Evolutionary conservation across 2,329 filamentous ascomycete species (phyloP).

Genomic region (Seiridium cupressi): DNA sequence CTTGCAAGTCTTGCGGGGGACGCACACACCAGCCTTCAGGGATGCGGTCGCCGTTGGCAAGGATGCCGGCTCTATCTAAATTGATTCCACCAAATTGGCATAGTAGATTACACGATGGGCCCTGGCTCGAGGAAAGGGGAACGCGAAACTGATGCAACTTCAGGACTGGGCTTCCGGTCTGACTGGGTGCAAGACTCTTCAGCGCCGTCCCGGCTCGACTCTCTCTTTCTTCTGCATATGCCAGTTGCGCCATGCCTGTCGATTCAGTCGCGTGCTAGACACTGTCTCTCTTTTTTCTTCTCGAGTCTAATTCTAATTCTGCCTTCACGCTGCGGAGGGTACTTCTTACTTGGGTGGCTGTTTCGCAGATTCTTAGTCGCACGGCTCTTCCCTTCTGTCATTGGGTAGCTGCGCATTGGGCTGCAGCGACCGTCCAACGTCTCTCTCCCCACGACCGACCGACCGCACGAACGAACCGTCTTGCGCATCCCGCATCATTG

Average conservation of each 20-base stretch:
- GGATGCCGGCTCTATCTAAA: slow-evolving; percentile 6
- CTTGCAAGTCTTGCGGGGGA: background rate
- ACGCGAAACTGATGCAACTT: slow-evolving; percentile 4
- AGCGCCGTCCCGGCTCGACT: background rate
- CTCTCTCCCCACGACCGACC: background rate
- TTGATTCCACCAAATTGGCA: slow-evolving; percentile 7
- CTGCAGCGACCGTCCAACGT: background rate
- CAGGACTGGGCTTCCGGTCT: background rate
- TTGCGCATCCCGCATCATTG: background rate
- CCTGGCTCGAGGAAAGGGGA: background rate
- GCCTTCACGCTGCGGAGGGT: background rate
- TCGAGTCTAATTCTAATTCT: background rate
- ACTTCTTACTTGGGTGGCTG: background rate
- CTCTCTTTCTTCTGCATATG: background rate
- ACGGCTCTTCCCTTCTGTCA: background rate
- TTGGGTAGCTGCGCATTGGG: background rate
- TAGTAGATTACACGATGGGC: slow-evolving; percentile 3
- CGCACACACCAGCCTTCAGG: slow-evolving; percentile 1
- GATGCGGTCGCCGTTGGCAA: background rate
- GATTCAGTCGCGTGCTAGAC: background rate
- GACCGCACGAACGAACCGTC: background rate
- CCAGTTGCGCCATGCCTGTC: background rate
- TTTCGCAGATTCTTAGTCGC: background rate
- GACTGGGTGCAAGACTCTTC: background rate
- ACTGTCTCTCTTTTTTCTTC: slow-evolving; percentile 1